Evolutionary conservation across 441 rosid species (phyloP).

Genomic region (Flueggea neowawraea): DNA sequence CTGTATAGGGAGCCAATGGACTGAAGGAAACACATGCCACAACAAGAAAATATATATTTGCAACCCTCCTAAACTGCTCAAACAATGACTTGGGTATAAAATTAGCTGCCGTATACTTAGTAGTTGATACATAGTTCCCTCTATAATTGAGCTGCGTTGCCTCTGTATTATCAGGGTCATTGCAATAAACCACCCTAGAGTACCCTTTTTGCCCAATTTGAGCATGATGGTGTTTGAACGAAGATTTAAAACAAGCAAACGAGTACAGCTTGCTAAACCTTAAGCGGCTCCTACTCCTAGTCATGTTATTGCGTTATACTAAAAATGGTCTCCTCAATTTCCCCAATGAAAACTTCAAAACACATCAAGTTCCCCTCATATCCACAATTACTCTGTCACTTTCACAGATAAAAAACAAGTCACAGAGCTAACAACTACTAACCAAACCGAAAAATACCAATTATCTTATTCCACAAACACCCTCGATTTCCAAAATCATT

Average conservation of each 20-base stretch:
- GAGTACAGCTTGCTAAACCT: constrained; percentile 50
- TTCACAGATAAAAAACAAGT: not conserved
- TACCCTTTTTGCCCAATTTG: constrained; percentile 62
- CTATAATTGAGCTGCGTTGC: constrained; percentile 49
- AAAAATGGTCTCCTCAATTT: too few relatives aligned
- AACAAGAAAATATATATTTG: constrained; percentile 78
- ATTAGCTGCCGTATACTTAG: constrained; percentile 75
- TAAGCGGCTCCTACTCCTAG: constrained; percentile 29
- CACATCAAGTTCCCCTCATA: constrained; percentile 13
- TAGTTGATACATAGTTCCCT: constrained; percentile 78
- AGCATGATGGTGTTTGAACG: constrained; percentile 37
- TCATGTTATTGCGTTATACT: constrained; percentile 35
- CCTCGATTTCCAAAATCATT: constrained; percentile 16
- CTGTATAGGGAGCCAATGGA: constrained; percentile 79
- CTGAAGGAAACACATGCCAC: constrained; percentile 75
- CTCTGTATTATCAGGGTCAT: constrained; percentile 71
- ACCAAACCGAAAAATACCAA: too few relatives aligned
- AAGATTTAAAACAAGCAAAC: constrained; percentile 46
- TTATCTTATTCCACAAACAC: too few relatives aligned
- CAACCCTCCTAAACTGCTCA: constrained; percentile 98
- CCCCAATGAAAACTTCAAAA: constrained; percentile 3
- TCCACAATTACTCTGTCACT: constrained; percentile 16
- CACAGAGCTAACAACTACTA: too few relatives aligned
- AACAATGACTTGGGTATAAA: constrained; percentile 94
- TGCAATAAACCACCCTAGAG: constrained; percentile 87